Conservation (phyloP, 345 rosid genomes). For the Corchorus capsularis region DNA sequence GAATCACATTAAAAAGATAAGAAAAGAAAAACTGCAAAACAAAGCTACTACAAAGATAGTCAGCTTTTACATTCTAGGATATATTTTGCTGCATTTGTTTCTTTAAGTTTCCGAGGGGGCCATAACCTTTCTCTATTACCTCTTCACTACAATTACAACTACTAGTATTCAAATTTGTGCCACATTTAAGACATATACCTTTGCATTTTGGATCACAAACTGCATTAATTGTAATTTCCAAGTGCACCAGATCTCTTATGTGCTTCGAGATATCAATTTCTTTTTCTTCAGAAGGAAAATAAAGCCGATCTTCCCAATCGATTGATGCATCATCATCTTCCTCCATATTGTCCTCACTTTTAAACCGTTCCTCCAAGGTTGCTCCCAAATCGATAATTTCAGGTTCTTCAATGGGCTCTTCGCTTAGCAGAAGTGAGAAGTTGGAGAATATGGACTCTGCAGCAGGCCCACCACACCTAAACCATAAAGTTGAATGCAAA, state of each 20-base stretch:
- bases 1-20: background rate
- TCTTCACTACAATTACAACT: constrained; percentile 60
- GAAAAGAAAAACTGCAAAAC: background rate
- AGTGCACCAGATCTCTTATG: constrained; percentile 77
- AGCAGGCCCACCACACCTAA: constrained; percentile 75
- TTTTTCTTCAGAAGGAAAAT: constrained; percentile 65
- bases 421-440: constrained; percentile 66
- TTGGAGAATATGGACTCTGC: constrained; percentile 76
- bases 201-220: constrained; percentile 73
- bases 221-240: constrained; percentile 68
- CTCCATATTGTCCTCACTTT: constrained; percentile 29
- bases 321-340: constrained; percentile 57
- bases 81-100: constrained; percentile 57
- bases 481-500: constrained; percentile 8
- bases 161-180: constrained; percentile 65
- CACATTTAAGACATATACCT: constrained; percentile 81
- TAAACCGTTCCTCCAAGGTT: constrained; percentile 37
- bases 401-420: constrained; percentile 73
- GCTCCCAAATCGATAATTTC: constrained; percentile 61
- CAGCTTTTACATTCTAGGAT: constrained; percentile 11
- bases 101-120: constrained; percentile 71
- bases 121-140: constrained; percentile 45
- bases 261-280: constrained; percentile 86
- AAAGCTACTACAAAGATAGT: background rate
- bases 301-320: constrained; percentile 79